phyloP scores from a whole-genome alignment of 2,329 filamentous ascomycete genomes.

The Aspergillus fijiensis region DNA sequence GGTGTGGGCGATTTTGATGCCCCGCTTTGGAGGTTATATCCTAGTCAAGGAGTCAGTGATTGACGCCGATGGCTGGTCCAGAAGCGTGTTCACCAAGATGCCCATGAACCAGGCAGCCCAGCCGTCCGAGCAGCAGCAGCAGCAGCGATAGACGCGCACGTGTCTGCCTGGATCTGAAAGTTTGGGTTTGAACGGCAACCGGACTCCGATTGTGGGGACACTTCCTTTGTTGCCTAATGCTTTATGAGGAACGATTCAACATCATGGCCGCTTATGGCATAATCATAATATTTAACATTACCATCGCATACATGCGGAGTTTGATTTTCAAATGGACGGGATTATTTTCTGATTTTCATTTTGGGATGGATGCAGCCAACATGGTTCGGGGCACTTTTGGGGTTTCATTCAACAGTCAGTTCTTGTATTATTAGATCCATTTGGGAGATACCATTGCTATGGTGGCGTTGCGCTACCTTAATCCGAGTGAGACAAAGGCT shows the following conservation, averaged over 20 bases:
- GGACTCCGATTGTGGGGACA: neutral
- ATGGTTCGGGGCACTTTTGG: neutral
- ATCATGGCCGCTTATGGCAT: constrained; percentile 13
- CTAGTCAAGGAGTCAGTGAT: constrained; percentile 56
- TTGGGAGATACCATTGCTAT: neutral
- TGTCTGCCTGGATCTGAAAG: neutral
- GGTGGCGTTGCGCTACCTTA: neutral
- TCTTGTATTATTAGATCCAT: neutral
- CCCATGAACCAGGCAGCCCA: constrained; percentile 31
- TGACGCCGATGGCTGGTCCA: constrained; percentile 64
- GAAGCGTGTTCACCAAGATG: constrained; percentile 53
- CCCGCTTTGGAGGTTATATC: constrained; percentile 48
- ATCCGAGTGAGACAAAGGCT: neutral
- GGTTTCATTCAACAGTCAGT: neutral
- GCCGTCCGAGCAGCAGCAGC: neutral
- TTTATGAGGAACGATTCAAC: constrained; percentile 18
- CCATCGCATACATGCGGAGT: constrained; percentile 9
- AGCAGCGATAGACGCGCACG: neutral
- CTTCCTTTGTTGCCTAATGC: neutral
- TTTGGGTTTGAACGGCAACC: neutral
- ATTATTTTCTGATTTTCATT: neutral
- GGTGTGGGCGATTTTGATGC: constrained; percentile 52
- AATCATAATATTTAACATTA: constrained; percentile 16
- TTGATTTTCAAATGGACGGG: neutral
- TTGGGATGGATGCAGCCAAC: neutral